These are phyloP conservation scores for Globisporangium polare DNA, from an alignment of 352 stramenopile genomes.

Conservation along the genomic window DNA sequence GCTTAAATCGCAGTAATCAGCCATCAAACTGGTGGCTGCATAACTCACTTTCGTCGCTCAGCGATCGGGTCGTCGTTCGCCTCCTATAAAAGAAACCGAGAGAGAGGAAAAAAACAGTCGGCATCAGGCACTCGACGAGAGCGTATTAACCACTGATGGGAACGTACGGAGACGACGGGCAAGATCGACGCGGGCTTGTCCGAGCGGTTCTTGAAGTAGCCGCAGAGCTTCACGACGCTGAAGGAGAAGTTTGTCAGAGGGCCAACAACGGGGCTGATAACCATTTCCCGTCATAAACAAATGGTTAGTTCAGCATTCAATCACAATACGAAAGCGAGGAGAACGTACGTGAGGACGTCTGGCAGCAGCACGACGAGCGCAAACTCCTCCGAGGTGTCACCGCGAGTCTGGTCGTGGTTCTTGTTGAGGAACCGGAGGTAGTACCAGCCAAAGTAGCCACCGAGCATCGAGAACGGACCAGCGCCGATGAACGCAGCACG, in stretches of 20 bases:
- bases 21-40: background rate
- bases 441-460: slow-evolving; percentile 82
- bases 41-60: slow-evolving; percentile 80
- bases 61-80: slow-evolving; percentile 71
- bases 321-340: background rate
- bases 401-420: slow-evolving; percentile 66
- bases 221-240: slow-evolving; percentile 80
- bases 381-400: slow-evolving; percentile 79
- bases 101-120: no score
- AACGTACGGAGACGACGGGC: slow-evolving; percentile 53
- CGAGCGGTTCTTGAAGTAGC: slow-evolving; percentile 79
- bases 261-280: slow-evolving; percentile 46
- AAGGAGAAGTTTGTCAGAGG: slow-evolving; percentile 78
- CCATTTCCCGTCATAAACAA: background rate
- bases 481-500: slow-evolving; percentile 58
- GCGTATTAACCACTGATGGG: no score
- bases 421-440: slow-evolving; percentile 84
- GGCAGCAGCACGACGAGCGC: slow-evolving; percentile 64
- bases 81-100: slow-evolving; percentile 22
- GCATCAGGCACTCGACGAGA: no score
- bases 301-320: background rate
- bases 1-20: background rate
- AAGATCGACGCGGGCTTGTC: slow-evolving; percentile 55
- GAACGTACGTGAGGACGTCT: slow-evolving; percentile 58
- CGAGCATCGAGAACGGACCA: slow-evolving; percentile 68